Conservation (phyloP, 192 early-diverging fungal genomes). For the Backusella liffmaniae region DNA sequence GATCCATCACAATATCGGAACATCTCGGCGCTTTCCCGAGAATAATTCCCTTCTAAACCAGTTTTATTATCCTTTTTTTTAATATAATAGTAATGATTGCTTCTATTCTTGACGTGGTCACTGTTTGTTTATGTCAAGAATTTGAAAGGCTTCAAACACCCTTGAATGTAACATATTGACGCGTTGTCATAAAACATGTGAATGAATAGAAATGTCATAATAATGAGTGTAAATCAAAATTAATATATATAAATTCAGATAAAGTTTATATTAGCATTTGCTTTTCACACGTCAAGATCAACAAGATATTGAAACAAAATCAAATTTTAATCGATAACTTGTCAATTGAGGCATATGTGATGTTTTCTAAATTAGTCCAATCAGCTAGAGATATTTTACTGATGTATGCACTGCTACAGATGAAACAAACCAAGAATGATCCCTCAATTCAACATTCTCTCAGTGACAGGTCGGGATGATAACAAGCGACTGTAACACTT, state of each 20-base stretch:
- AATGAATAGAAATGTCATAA: neutral
- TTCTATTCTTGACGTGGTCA: neutral
- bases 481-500: slow-evolving; percentile 1
- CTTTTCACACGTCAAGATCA: slow-evolving; percentile 10
- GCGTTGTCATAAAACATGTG: slow-evolving; percentile 7
- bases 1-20: neutral
- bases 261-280: neutral
- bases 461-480: slow-evolving; percentile 6
- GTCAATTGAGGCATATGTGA: slow-evolving; percentile 5
- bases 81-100: neutral
- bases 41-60: neutral
- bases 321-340: neutral
- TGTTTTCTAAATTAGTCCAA: slow-evolving; percentile 8
- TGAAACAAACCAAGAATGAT: slow-evolving; percentile 9
- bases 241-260: slow-evolving; percentile 1
- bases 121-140: slow-evolving; percentile 7
- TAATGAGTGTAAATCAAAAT: slow-evolving; percentile 3
- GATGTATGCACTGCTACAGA: slow-evolving; percentile 4
- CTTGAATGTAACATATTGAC: slow-evolving; percentile 9
- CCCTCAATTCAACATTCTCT: slow-evolving; percentile 1
- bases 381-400: neutral
- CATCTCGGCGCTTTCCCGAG: neutral
- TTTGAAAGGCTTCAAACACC: slow-evolving; percentile 1
- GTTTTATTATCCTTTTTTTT: neutral
- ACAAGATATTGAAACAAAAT: slow-evolving; percentile 5